phyloP scores from a whole-genome alignment of 805 yeast species.

The Teunomyces gatunensis region DNA sequence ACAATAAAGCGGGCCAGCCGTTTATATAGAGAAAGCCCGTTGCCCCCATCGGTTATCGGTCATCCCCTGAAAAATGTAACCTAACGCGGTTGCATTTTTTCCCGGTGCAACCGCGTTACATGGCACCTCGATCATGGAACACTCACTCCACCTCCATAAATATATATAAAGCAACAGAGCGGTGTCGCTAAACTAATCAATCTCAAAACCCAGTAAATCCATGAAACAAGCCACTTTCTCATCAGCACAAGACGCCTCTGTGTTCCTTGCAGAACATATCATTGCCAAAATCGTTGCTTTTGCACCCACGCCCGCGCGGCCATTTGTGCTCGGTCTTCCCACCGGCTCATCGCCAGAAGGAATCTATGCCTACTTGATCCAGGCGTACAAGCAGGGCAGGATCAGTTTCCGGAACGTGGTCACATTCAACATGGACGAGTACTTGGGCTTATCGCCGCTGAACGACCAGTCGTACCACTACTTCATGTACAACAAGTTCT shows the following conservation, averaged over 20 bases:
- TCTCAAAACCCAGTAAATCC: too few species aligned
- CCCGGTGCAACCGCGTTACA: constrained; percentile 1
- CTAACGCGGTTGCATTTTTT: constrained; percentile 2
- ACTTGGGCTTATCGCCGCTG: constrained; percentile 46
- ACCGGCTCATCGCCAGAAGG: constrained; percentile 63
- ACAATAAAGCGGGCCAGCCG: too few species aligned
- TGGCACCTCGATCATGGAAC: not conserved
- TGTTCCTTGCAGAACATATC: constrained; percentile 45
- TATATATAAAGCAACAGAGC: not conserved
- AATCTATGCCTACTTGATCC: constrained; percentile 46
- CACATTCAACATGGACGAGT: constrained; percentile 64
- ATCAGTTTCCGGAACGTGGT: constrained; percentile 52
- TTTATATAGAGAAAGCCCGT: not conserved
- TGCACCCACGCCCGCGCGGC: constrained; percentile 42
- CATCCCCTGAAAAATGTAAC: not conserved
- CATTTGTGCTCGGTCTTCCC: constrained; percentile 57
- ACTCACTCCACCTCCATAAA: not conserved
- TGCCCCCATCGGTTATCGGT: not conserved
- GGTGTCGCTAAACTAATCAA: too few species aligned
- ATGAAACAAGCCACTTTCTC: constrained; percentile 39
- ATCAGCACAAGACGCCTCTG: constrained; percentile 39
- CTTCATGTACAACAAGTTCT: constrained; percentile 55
- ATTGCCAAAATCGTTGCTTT: constrained; percentile 43
- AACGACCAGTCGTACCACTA: constrained; percentile 54
- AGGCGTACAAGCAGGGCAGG: constrained; percentile 39